Evolutionary conservation across 352 stramenopile species (phyloP), one percentile per base, ranked within the genome.

Genomic region (Peronosclerospora sorghi): DNA sequence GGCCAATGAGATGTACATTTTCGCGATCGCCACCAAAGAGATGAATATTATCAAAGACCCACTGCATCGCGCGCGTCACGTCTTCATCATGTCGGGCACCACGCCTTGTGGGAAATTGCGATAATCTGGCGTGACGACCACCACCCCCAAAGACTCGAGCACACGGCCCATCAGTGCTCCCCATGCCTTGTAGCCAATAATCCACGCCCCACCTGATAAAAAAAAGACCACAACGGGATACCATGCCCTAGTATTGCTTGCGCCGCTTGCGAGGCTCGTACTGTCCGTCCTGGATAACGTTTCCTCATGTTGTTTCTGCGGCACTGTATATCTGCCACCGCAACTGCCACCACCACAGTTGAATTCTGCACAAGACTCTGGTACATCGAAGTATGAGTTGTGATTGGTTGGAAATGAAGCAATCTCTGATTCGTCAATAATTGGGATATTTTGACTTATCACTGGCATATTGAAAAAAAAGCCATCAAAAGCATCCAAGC

Each of bases 161-260:
- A 78, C 77, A 19, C 82, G 70, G 41, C 74, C 86, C 45, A 96
- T 73, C 8, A 96, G 62, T 1, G 83, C 64, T 4, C 83, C 84
- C 86, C 86, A 96, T 15, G 83, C 86, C 62, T 95, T 95, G 65
- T 96, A 95, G 3, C 87, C 84, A 30, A 97, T 96, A 50, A 95
- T 95, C 84, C 85, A 97, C 6, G 84, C 76, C 23, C 84, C 87
- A 23, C 88, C 88, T 6, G 77, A 85, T 8, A 95, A 63, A 48
- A n/a, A n/a, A n/a, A 97, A 96, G 10, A 97, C 71, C 0, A 96
- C 60, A 6, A 96, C 85, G 0, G 88, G 86, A 26, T 64, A 61
- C 18, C 46, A 54, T n/a, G 48, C 54, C 13, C 65, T 46, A 3
- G 36, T 51, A n/a, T n/a, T n/a, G n/a, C n/a, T n/a, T n/a, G n/a